A percentile compares a stretch with the other conserved stretches of the same genome.
Conservation (phyloP, 306 rosid species). For the Citrullus mucosospermus region DNA sequence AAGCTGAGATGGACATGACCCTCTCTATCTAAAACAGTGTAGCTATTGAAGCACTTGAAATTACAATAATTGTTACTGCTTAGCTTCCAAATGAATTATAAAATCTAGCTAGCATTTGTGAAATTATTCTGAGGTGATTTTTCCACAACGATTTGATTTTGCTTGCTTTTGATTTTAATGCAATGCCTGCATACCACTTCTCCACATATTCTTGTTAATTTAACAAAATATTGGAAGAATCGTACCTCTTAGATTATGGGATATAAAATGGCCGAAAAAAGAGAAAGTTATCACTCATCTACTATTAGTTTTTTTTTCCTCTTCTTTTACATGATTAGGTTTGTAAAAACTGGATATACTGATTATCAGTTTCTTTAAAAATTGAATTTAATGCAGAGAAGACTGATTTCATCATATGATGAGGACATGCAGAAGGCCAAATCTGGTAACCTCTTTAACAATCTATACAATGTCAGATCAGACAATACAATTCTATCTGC, state of each 20-base stretch:
- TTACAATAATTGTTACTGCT: not conserved
- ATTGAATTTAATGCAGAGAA: conserved; percentile 31
- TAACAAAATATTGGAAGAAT: not conserved
- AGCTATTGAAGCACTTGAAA: not conserved
- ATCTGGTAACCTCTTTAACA: conserved; percentile 16
- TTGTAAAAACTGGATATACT: not conserved
- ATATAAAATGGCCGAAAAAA: not conserved
- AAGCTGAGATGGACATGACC: not conserved
- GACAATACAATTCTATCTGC: conserved; percentile 47
- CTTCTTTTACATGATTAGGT: not conserved
- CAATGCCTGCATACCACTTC: not conserved
- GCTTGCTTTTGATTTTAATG: not conserved
- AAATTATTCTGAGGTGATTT: not conserved
- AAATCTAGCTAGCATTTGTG: not conserved
- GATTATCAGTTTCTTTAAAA: not conserved
- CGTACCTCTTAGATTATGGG: not conserved
- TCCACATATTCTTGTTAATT: not conserved
- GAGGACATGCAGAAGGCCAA: conserved; percentile 24
- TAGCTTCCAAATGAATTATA: not conserved
- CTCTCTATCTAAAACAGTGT: not conserved
- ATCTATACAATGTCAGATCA: conserved; percentile 23
- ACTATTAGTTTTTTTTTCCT: not conserved
- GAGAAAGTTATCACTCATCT: not conserved
- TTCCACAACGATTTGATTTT: not conserved
- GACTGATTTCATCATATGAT: conserved; percentile 42